Evolutionary conservation across 176 grass and related monocot species (phyloP), one percentile per base, ranked within the genome.

Genomic region (Leersia perrieri): DNA sequence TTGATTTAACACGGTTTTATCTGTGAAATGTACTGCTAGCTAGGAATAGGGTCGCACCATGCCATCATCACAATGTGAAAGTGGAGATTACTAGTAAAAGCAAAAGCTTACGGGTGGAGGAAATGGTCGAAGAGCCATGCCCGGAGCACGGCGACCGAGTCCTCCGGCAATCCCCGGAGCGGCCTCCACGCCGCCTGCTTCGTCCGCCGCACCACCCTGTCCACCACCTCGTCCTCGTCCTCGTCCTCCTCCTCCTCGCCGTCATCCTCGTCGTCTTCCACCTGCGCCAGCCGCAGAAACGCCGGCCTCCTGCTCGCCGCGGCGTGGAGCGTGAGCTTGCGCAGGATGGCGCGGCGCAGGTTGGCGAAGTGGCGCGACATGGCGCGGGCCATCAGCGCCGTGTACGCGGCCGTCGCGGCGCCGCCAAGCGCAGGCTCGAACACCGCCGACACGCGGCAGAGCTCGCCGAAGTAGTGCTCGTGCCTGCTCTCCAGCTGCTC

Each of bases 71-170:
- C 25, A 45, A 12, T 67, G 22, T 0, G 22, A 53, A 57, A 31
- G n/a, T 3, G 9, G 7, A n/a, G 15, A 76, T 38, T 4, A 42
- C 1, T 31, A n/a, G n/a, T n/a, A n/a, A n/a, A n/a, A n/a, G n/a
- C n/a, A 33, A 32, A 29, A 23, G 79, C 95, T 93, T 91, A 98
- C 96, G 96, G 96, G 61, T 98, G 86, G 77, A 98, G 90, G 85
- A 98, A 95, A 68, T 98, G 93, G 78, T 95, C 86, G 60, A 98
- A 95, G 25, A 98, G 88, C 92, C 96, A 98, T 22, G 88, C 72
- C 81, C 96, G 90, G 79, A 98, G 96, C 55, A 98, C 82, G 47
- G 82, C 84, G 2, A 95, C 90, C 1, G 96, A 91, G 75, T 84
- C 84, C 61, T 95, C 96, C 15, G 96, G 96, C 35, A 98, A 76